These are phyloP conservation scores for Peronospora tabacina DNA, from an alignment of 352 stramenopile genomes.

Conservation along the genomic window DNA sequence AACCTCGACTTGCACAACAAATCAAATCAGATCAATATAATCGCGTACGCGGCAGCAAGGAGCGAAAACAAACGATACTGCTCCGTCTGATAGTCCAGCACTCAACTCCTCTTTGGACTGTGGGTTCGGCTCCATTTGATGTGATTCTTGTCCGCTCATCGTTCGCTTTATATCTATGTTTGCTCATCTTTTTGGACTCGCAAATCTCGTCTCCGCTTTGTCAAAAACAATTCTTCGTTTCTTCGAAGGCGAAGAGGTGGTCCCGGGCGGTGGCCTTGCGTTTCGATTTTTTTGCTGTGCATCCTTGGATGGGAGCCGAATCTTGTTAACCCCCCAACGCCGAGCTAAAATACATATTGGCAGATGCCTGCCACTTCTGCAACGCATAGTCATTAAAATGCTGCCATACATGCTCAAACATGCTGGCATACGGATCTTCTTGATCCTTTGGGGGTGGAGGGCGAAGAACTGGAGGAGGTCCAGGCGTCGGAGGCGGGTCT, in stretches of 20 bases:
- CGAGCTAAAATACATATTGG: constrained; percentile 13
- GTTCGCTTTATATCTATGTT: too few relatives aligned
- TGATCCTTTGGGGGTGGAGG: constrained; percentile 9
- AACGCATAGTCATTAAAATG: constrained; percentile 16
- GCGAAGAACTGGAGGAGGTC: constrained; percentile 9
- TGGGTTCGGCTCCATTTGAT: too few relatives aligned
- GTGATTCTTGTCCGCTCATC: too few relatives aligned
- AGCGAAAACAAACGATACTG: constrained; percentile 92
- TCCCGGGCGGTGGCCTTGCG: background rate
- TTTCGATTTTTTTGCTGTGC: constrained; percentile 5
- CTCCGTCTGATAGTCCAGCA: constrained; percentile 94
- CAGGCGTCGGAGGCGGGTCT: constrained; percentile 2
- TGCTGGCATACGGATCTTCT: constrained; percentile 16
- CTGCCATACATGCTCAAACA: constrained; percentile 15
- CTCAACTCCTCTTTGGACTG: constrained; percentile 63
- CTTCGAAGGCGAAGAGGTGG: background rate
- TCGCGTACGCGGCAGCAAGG: constrained; percentile 88
- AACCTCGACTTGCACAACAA: background rate
- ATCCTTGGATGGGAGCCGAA: background rate
- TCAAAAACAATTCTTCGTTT: constrained; percentile 3
- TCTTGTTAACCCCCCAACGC: background rate
- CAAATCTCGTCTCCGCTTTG: background rate
- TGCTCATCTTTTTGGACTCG: too few relatives aligned
- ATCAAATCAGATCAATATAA: constrained; percentile 49
- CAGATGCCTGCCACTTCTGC: constrained; percentile 14